Conservation (phyloP, 192 early-diverging fungal genomes). For the Backusella sp. region DNA sequence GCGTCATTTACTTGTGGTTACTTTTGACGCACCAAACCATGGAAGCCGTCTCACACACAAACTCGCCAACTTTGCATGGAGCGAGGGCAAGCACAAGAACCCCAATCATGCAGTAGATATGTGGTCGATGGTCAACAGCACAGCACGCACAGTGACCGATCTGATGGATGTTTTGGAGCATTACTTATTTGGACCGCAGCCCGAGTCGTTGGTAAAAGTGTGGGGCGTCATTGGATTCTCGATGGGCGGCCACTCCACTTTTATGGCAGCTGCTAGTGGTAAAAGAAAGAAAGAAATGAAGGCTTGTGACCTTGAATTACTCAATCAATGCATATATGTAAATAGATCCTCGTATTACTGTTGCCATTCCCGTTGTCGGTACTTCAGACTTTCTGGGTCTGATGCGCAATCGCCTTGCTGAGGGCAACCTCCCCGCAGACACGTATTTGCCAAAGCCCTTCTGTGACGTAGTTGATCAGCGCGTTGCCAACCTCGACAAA, state of each 20-base stretch:
- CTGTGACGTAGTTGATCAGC: background rate
- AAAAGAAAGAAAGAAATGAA: background rate
- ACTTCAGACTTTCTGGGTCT: constrained; percentile 18
- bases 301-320: background rate
- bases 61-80: constrained; percentile 40
- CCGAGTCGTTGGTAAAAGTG: constrained; percentile 23
- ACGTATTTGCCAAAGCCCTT: constrained; percentile 20
- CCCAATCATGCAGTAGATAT: constrained; percentile 46
- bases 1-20: constrained; percentile 36
- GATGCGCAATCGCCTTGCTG: constrained; percentile 8
- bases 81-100: constrained; percentile 31
- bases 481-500: background rate
- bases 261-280: constrained; percentile 42
- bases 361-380: constrained; percentile 29
- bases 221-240: constrained; percentile 53
- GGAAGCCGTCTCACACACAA: constrained; percentile 40
- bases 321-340: background rate
- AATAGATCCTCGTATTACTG: constrained; percentile 29
- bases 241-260: constrained; percentile 52
- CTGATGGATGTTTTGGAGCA: constrained; percentile 49
- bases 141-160: constrained; percentile 41
- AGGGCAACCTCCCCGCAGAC: background rate
- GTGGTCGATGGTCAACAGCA: constrained; percentile 40
- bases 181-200: constrained; percentile 36
- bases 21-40: constrained; percentile 59